These are phyloP conservation scores for Cryptococcus wingfieldii DNA, from an alignment of 1,284 basidiomycete genomes.

Conservation along the genomic window DNA sequence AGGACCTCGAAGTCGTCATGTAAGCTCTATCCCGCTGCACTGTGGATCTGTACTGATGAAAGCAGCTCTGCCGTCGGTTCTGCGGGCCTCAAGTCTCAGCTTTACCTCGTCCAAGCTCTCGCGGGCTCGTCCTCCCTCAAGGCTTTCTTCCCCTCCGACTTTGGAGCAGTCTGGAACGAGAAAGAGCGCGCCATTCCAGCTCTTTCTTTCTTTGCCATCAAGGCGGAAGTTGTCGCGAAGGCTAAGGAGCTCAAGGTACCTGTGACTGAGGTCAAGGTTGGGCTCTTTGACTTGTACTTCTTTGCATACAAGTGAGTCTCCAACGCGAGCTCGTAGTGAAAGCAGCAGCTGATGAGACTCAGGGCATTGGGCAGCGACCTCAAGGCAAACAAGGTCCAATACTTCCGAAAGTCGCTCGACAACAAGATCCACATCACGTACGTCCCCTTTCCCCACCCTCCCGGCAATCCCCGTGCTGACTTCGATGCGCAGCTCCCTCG, in stretches of 20 bases:
- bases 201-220: slow-evolving; percentile 5
- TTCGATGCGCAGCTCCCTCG: background rate
- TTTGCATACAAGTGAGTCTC: slow-evolving; percentile 8
- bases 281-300: slow-evolving; percentile 10
- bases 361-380: slow-evolving; percentile 7
- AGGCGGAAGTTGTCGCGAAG: slow-evolving; percentile 6
- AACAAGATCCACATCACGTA: slow-evolving; percentile 8
- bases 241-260: slow-evolving; percentile 11
- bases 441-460: background rate
- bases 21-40: slow-evolving; percentile 5
- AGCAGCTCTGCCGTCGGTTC: slow-evolving; percentile 14
- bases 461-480: background rate
- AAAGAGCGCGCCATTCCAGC: slow-evolving; percentile 8
- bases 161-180: slow-evolving; percentile 15
- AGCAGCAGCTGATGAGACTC: background rate
- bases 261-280: slow-evolving; percentile 9
- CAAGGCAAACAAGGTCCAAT: slow-evolving; percentile 3
- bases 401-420: slow-evolving; percentile 6
- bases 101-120: slow-evolving; percentile 12
- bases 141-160: slow-evolving; percentile 22
- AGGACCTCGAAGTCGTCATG: slow-evolving; percentile 20
- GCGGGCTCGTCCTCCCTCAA: slow-evolving; percentile 9
- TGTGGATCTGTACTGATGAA: background rate
- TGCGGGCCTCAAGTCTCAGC: slow-evolving; percentile 4
- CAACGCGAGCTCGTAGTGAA: no score